Conservation (phyloP, 768 basidiomycete genomes). For the Boletus barrowsii region DNA sequence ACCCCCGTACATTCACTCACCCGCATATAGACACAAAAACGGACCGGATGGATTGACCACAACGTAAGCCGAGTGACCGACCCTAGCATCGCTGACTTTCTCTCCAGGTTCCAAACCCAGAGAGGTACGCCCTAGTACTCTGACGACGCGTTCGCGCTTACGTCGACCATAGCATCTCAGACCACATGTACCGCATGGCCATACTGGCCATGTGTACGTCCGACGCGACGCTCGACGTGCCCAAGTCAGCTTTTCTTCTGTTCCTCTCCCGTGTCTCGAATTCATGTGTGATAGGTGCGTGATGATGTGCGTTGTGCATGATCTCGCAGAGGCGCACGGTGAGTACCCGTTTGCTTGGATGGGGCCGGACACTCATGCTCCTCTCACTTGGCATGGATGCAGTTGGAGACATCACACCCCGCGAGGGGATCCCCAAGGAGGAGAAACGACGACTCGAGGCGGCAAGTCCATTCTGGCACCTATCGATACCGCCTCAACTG, state of each 20-base stretch:
- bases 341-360: neutral
- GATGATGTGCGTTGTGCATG: slow-evolving; percentile 90
- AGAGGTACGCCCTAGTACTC: slow-evolving; percentile 54
- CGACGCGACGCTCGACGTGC: slow-evolving; percentile 64
- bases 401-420: slow-evolving; percentile 94
- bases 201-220: slow-evolving; percentile 87
- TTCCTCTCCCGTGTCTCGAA: neutral
- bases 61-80: slow-evolving; percentile 30
- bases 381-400: neutral
- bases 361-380: neutral
- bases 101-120: slow-evolving; percentile 70
- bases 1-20: neutral
- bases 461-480: slow-evolving; percentile 35
- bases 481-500: neutral
- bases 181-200: slow-evolving; percentile 98
- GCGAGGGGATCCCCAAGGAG: slow-evolving; percentile 77
- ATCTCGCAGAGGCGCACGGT: slow-evolving; percentile 95
- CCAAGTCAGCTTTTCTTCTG: slow-evolving; percentile 50
- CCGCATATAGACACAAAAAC: slow-evolving; percentile 77
- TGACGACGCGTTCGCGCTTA: neutral
- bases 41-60: slow-evolving; percentile 92
- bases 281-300: slow-evolving; percentile 49
- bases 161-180: slow-evolving; percentile 63
- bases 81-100: slow-evolving; percentile 2
- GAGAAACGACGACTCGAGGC: slow-evolving; percentile 78